Evolutionary conservation across 1,284 basidiomycete genomes (phyloP).

Genomic region (Sanghuangporus baumii): DNA sequence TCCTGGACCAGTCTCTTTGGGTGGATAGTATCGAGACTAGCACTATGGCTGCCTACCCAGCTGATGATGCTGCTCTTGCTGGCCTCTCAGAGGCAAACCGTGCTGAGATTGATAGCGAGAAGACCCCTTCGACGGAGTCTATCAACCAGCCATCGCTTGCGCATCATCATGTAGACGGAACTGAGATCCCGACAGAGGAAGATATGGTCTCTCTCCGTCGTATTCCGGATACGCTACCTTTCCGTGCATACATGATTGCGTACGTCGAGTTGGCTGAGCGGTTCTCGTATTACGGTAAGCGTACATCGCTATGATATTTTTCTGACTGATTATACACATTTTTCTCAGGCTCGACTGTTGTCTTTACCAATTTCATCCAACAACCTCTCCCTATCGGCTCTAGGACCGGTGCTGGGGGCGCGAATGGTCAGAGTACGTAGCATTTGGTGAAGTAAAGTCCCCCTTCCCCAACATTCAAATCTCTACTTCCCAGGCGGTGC

Average conservation of each 20-base stretch:
- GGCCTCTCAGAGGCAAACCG: constrained; percentile 25
- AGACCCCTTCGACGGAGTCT: not conserved
- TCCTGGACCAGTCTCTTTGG: too few relatives aligned
- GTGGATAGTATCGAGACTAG: not conserved
- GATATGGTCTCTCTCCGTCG: constrained; percentile 56
- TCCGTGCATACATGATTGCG: constrained; percentile 66
- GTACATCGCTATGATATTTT: not conserved
- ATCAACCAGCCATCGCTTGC: not conserved
- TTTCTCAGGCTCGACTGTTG: constrained; percentile 21
- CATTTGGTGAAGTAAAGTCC: not conserved
- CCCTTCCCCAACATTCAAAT: not conserved
- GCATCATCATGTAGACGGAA: not conserved
- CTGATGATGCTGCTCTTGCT: constrained; percentile 28
- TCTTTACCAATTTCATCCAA: constrained; percentile 73
- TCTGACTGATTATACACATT: not conserved
- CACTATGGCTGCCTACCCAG: constrained; percentile 14
- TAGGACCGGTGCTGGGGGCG: constrained; percentile 57
- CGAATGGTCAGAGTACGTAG: constrained; percentile 34
- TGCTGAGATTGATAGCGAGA: not conserved
- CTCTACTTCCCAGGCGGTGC: constrained; percentile 41
- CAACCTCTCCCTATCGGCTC: constrained; percentile 61
- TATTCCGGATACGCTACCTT: constrained; percentile 58
- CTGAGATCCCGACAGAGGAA: constrained; percentile 65
- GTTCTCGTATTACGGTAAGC: constrained; percentile 66
- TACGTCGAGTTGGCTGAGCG: constrained; percentile 69